A percentile compares a stretch with the other conserved stretches of the same genome.
Evolutionary conservation across 2,329 filamentous ascomycete species (phyloP).

Genomic region (Xylariaceae sp.): DNA sequence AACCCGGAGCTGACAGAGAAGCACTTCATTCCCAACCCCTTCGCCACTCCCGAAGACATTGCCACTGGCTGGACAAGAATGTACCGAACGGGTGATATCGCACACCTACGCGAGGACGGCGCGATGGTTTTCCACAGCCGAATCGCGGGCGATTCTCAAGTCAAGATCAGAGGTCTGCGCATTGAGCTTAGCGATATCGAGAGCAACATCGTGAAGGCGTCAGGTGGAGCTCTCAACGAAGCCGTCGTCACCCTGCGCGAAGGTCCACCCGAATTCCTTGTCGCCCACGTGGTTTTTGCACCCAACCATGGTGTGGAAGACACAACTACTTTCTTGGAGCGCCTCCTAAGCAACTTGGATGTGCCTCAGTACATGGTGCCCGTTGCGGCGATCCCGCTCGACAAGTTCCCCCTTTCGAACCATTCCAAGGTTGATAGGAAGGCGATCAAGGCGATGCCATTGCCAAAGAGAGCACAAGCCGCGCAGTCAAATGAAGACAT

Average conservation of each 20-base stretch:
- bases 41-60: neutral
- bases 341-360: neutral
- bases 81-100: conserved; percentile 40
- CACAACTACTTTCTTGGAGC: conserved; percentile 9
- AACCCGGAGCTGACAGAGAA: conserved; percentile 14
- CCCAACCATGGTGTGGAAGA: neutral
- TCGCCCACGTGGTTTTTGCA: conserved; percentile 30
- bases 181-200: conserved; percentile 39
- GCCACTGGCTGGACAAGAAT: conserved; percentile 10
- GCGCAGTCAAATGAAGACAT: conserved; percentile 1
- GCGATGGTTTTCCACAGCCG: conserved; percentile 40
- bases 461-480: conserved; percentile 4
- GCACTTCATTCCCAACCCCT: conserved; percentile 2
- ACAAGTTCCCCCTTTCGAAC: conserved; percentile 11
- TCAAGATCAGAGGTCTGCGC: conserved; percentile 30
- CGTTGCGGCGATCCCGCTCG: neutral
- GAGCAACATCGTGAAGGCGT: conserved; percentile 12
- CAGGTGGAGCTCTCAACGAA: conserved; percentile 12
- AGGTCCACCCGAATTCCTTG: conserved; percentile 15
- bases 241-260: conserved; percentile 9
- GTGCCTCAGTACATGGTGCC: conserved; percentile 21
- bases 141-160: conserved; percentile 36
- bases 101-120: conserved; percentile 34
- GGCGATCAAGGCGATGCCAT: conserved; percentile 5
- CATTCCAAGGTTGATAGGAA: conserved; percentile 16